Percentiles rank a stretch among this genome's conserved stretches.
Evolutionary conservation across 306 rosid species (phyloP).

Genomic region (Quercus engelmannii): DNA sequence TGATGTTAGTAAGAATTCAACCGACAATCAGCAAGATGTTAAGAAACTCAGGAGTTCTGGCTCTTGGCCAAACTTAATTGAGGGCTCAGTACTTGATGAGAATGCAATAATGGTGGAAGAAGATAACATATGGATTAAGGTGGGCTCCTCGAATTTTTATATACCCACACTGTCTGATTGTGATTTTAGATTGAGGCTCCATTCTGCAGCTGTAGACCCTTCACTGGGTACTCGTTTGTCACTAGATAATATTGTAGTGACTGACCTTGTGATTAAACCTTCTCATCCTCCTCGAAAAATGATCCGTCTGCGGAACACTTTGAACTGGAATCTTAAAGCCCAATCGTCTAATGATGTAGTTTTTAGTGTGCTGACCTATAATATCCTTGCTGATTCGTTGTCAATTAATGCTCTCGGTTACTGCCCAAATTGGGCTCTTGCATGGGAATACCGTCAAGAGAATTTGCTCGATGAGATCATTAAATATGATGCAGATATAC

Average conservation of each 20-base stretch:
- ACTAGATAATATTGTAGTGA: not conserved
- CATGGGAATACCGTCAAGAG: constrained; percentile 31
- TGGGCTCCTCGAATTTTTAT: constrained; percentile 13
- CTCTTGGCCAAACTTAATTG: not conserved
- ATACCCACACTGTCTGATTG: constrained; percentile 20
- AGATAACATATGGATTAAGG: constrained; percentile 16
- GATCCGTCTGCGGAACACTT: not conserved
- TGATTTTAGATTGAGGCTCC: constrained; percentile 20
- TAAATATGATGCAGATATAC: constrained; percentile 29
- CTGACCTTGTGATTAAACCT: constrained; percentile 23
- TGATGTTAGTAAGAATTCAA: not conserved
- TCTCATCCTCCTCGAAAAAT: constrained; percentile 17
- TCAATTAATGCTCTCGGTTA: not conserved
- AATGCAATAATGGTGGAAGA: not conserved
- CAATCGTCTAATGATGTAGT: constrained; percentile 2
- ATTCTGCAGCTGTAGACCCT: constrained; percentile 23
- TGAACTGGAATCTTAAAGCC: not conserved
- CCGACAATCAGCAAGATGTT: not conserved
- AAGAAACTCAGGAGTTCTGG: constrained; percentile 14
- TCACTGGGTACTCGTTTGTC: constrained; percentile 2
- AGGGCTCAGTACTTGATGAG: not conserved
- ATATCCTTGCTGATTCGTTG: constrained; percentile 22
- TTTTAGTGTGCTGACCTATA: constrained; percentile 38
- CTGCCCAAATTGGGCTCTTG: constrained; percentile 36
- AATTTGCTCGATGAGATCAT: constrained; percentile 31